phyloP scores from a whole-genome alignment of 179 eudicot species.

The Nepenthes alata region DNA sequence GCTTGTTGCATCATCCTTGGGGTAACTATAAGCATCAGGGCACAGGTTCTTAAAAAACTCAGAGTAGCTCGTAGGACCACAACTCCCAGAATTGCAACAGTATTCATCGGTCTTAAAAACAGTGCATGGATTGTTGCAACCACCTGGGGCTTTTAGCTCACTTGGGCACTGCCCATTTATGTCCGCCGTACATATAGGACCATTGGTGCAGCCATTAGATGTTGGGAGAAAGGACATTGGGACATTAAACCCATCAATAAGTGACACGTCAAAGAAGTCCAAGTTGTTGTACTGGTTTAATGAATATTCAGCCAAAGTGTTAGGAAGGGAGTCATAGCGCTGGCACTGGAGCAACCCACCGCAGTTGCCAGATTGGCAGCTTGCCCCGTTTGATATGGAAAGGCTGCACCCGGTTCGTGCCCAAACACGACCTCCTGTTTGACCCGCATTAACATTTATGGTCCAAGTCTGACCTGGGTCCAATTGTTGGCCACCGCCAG shows the following conservation, averaged over 20 bases:
- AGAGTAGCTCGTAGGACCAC: constrained; percentile 21
- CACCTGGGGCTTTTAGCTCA: constrained; percentile 18
- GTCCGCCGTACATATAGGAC: constrained; percentile 16
- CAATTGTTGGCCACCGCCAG: constrained; percentile 27
- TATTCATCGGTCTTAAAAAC: constrained; percentile 27
- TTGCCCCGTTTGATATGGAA: not conserved
- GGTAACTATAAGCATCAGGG: constrained; percentile 37
- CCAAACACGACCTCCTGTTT: not conserved
- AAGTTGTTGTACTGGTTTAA: constrained; percentile 14
- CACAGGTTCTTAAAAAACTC: constrained; percentile 27
- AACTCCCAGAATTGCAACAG: constrained; percentile 30
- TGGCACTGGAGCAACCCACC: constrained; percentile 25
- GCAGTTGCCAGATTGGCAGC: constrained; percentile 29
- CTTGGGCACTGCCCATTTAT: constrained; percentile 25
- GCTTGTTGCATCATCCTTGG: constrained; percentile 26
- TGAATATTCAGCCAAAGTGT: constrained; percentile 31
- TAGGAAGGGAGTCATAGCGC: constrained; percentile 19
- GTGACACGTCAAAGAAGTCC: constrained; percentile 23
- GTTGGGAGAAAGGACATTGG: constrained; percentile 18
- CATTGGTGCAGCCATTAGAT: constrained; percentile 14
- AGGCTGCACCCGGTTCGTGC: too few species aligned
- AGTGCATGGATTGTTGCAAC: constrained; percentile 38
- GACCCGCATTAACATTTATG: constrained; percentile 11
- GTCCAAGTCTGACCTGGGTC: constrained; percentile 18
- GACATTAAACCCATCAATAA: constrained; percentile 28